Base-by-base conservation (phyloP, 495 filamentous ascomycete species). In the Penicillium arizonense region DNA sequence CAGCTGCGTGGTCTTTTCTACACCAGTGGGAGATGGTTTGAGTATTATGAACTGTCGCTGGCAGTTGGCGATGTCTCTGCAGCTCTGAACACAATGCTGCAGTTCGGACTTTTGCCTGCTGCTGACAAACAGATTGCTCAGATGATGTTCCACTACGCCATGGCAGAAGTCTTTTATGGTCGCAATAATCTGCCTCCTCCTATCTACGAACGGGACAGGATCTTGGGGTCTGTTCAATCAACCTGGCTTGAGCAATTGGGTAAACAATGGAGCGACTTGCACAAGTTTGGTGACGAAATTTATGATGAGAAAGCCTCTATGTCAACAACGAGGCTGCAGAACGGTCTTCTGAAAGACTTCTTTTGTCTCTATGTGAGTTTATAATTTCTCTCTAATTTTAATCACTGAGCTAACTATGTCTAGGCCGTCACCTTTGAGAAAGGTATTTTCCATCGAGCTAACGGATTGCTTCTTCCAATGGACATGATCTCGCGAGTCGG, bases 1-100 rank as follows among this genome's bases (percentile, higher is more conserved):
- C 44, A 66, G 10, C 48, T 71, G n/a, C 42, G 42, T 8, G 32
- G 28, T 12, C 44, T 55, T 28, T 59, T 55, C 32, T 16, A 21
- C 5, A 9, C 40, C 3, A 50, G 50, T 7, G 41, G 35, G 23
- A 47, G 43, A 7, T 65, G 60, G 43, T 21, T 58, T 3, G 16
- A 66, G 10, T 45, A 51, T 11, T 44, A 58, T 18, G 57, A 64
- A 6, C 44, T 62, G 2, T 43, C 28, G 2, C 18, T 61, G 13
- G 33, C 23, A n/a, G 10, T 50, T 10, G 48, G 39, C 6, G 44
- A 66, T 12, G n/a, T 58, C 2, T 16, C 44, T 28, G 41, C 35
- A 12, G 53, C 44, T 3, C 20, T 50, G 14, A 18, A 34, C 11
- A 52, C 48, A 2, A 5, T 52, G 5, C 3, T 42, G 18, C 10